Conservation (phyloP, 2,329 filamentous ascomycete species). For the Pseudogymnoascus sp. region DNA sequence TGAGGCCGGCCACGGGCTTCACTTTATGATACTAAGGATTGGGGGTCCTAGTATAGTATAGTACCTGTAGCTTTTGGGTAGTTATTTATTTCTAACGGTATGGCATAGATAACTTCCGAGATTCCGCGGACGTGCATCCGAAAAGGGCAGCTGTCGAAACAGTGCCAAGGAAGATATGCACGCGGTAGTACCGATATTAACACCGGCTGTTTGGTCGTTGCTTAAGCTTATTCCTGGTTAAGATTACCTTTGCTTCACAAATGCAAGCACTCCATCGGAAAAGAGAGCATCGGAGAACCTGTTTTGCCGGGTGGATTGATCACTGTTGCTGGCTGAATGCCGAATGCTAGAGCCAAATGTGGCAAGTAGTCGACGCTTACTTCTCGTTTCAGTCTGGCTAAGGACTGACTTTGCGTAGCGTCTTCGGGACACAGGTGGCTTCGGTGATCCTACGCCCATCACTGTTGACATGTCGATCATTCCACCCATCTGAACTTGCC, state of each 20-base stretch:
- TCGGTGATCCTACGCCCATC: not conserved
- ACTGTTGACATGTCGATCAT: not conserved
- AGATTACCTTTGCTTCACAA: not conserved
- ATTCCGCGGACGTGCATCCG: not conserved
- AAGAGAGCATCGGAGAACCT: not conserved
- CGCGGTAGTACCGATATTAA: not conserved
- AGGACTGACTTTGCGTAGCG: not conserved
- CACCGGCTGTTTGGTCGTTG: not conserved
- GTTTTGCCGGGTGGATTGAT: not conserved
- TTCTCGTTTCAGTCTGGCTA: not conserved
- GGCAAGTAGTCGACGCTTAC: not conserved
- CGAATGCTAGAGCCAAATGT: not conserved
- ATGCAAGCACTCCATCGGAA: not conserved
- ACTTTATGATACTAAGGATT: not conserved
- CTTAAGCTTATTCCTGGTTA: slow-evolving; percentile 1
- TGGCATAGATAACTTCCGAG: not conserved
- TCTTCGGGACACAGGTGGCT: not conserved
- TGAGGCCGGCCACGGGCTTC: not conserved
- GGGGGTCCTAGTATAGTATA: not conserved
- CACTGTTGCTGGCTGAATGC: not conserved
- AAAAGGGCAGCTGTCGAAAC: not conserved
- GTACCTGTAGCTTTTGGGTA: not conserved
- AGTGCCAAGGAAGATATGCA: not conserved
- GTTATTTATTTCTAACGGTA: not conserved
- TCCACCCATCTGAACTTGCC: slow-evolving; percentile 1